These are phyloP conservation scores for Cercospora brassicicola DNA, from an alignment of 2,329 filamentous ascomycete species.

Conservation along the genomic window DNA sequence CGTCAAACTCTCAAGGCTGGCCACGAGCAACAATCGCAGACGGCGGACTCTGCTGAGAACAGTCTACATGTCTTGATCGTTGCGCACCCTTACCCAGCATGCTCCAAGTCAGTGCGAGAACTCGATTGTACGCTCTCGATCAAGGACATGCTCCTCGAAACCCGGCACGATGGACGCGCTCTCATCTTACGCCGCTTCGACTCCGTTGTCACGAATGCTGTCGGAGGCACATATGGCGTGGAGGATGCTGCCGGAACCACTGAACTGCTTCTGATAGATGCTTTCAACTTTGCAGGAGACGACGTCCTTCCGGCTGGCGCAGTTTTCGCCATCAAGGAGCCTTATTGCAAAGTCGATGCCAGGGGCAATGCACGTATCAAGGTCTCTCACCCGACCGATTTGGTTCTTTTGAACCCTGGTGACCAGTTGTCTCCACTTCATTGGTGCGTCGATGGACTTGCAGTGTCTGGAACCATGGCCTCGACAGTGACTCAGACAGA, in stretches of 20 bases:
- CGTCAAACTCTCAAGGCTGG: background rate
- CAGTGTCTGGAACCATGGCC: background rate
- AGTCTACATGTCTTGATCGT: background rate
- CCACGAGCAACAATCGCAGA: background rate
- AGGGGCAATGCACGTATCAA: slow-evolving; percentile 9
- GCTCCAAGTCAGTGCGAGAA: background rate
- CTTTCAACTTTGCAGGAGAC: slow-evolving; percentile 14
- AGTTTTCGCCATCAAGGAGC: slow-evolving; percentile 9
- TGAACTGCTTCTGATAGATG: slow-evolving; percentile 9
- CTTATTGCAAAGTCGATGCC: slow-evolving; percentile 4
- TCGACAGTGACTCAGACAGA: background rate
- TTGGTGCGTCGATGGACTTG: background rate
- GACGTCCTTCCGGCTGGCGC: background rate
- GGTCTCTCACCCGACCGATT: slow-evolving; percentile 5
- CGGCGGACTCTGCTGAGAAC: background rate
- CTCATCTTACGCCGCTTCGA: slow-evolving; percentile 6
- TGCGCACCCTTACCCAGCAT: slow-evolving; percentile 2
- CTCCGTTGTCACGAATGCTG: slow-evolving; percentile 2
- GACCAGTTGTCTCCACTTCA: background rate
- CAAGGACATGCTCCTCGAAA: slow-evolving; percentile 8
- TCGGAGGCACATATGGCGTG: slow-evolving; percentile 8
- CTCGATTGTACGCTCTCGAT: slow-evolving; percentile 6
- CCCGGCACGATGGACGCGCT: background rate
- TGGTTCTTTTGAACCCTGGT: background rate
- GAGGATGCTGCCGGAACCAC: background rate